Percentiles rank a stretch among this genome's conserved stretches.
phyloP scores from a whole-genome alignment of 208 protist genomes.

The Vickermania spadyakhi region DNA sequence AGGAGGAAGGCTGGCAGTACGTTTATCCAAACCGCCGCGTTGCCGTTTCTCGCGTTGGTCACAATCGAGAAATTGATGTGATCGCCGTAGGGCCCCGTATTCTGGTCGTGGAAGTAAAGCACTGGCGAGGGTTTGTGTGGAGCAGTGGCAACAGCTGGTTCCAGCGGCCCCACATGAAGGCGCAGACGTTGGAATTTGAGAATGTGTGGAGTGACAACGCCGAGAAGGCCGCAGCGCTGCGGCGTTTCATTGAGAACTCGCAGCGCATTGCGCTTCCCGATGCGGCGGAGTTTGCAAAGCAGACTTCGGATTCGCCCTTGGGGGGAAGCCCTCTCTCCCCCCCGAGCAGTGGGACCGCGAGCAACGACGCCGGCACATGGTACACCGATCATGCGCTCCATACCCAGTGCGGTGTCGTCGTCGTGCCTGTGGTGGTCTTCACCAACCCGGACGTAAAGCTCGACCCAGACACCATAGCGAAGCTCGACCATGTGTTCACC shows the following conservation, averaged over 20 bases:
- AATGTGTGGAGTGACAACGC: slow-evolving; percentile 78
- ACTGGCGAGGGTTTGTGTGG: slow-evolving; percentile 88
- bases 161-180: slow-evolving; percentile 29
- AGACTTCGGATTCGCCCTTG: neutral
- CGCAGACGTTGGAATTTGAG: slow-evolving; percentile 70
- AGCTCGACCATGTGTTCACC: slow-evolving; percentile 67
- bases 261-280: slow-evolving; percentile 60
- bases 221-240: slow-evolving; percentile 71
- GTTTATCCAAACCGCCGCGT: slow-evolving; percentile 80
- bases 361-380: slow-evolving; percentile 40
- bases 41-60: slow-evolving; percentile 45
- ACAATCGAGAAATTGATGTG: slow-evolving; percentile 88
- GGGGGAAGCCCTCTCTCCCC: neutral
- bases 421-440: slow-evolving; percentile 84
- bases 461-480: slow-evolving; percentile 55
- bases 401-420: slow-evolving; percentile 54
- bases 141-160: slow-evolving; percentile 77
- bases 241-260: slow-evolving; percentile 78
- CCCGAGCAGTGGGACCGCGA: neutral
- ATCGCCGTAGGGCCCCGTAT: slow-evolving; percentile 69
- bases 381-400: slow-evolving; percentile 65
- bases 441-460: slow-evolving; percentile 58
- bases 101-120: slow-evolving; percentile 84
- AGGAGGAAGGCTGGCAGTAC: slow-evolving; percentile 58
- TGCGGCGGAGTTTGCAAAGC: neutral